Percentiles rank a stretch among this genome's conserved stretches.
phyloP scores from a whole-genome alignment of 371 early-diverging fungal genomes.

The Haplosporangium sp. region DNA sequence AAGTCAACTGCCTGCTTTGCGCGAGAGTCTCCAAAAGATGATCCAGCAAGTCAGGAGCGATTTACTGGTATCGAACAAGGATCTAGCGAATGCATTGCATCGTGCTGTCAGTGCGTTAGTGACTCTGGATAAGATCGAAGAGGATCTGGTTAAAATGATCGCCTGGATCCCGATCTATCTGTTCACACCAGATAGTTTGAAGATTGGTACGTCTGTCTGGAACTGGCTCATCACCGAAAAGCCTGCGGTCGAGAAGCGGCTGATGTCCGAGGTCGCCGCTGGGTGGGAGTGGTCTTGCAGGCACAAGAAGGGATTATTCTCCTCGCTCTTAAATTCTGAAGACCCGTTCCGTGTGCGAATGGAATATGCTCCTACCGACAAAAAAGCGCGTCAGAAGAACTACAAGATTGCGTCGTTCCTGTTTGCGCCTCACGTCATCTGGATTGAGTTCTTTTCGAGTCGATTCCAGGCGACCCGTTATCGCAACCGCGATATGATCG shows the following conservation, averaged over 20 bases:
- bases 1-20: slow-evolving; percentile 58
- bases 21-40: slow-evolving; percentile 55
- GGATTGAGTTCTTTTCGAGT: slow-evolving; percentile 87
- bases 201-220: slow-evolving; percentile 87
- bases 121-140: slow-evolving; percentile 58
- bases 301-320: slow-evolving; percentile 83
- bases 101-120: slow-evolving; percentile 60
- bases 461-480: slow-evolving; percentile 87
- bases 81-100: slow-evolving; percentile 62
- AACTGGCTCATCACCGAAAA: slow-evolving; percentile 86
- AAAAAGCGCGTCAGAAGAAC: slow-evolving; percentile 72
- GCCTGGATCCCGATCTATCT: slow-evolving; percentile 88
- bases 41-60: slow-evolving; percentile 59
- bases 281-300: slow-evolving; percentile 87
- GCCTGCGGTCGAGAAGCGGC: slow-evolving; percentile 75
- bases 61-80: slow-evolving; percentile 57
- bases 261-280: slow-evolving; percentile 84
- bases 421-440: slow-evolving; percentile 81
- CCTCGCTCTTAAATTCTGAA: slow-evolving; percentile 63
- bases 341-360: slow-evolving; percentile 91
- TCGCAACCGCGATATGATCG: slow-evolving; percentile 76
- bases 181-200: slow-evolving; percentile 83
- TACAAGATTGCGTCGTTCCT: slow-evolving; percentile 69
- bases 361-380: slow-evolving; percentile 92
- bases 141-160: slow-evolving; percentile 81